Evolutionary conservation across 2,329 filamentous ascomycete species (phyloP).

Genomic region (Stachybotrys chlorohalonatus): DNA sequence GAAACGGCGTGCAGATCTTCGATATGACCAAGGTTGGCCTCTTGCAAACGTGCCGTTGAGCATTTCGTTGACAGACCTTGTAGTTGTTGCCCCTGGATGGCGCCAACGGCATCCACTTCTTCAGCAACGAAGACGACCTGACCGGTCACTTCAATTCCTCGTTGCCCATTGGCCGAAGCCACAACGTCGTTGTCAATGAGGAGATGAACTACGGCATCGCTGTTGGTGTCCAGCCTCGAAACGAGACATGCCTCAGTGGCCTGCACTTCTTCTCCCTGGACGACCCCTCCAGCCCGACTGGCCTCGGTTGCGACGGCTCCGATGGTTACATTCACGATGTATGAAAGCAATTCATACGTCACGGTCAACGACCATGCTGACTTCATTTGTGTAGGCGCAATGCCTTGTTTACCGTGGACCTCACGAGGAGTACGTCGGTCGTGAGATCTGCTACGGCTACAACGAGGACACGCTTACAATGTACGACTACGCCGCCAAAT

Average conservation of each 20-base stretch:
- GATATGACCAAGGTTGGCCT: constrained; percentile 37
- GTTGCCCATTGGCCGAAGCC: constrained; percentile 29
- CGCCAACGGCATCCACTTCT: constrained; percentile 20
- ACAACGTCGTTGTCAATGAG: constrained; percentile 43
- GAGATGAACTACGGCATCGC: constrained; percentile 38
- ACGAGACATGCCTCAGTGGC: constrained; percentile 33
- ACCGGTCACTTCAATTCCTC: constrained; percentile 24
- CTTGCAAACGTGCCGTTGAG: not conserved
- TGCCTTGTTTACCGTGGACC: constrained; percentile 1
- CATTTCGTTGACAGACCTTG: not conserved
- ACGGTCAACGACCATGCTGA: constrained; percentile 32
- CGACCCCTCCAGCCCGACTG: constrained; percentile 42
- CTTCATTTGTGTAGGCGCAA: not conserved
- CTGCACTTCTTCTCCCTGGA: constrained; percentile 50
- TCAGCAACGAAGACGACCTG: constrained; percentile 21
- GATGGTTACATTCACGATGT: constrained; percentile 1
- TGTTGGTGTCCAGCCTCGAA: constrained; percentile 30
- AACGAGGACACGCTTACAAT: constrained; percentile 1
- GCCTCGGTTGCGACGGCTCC: constrained; percentile 33
- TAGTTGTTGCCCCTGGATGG: constrained; percentile 34
- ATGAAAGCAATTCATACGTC: constrained; percentile 22
- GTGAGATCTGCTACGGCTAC: constrained; percentile 9
- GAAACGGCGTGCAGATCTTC: constrained; percentile 56
- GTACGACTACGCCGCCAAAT: constrained; percentile 2
- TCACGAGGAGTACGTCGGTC: constrained; percentile 1